Conservation (phyloP, 2,329 filamentous ascomycete species). For the Colletotrichum musae region DNA sequence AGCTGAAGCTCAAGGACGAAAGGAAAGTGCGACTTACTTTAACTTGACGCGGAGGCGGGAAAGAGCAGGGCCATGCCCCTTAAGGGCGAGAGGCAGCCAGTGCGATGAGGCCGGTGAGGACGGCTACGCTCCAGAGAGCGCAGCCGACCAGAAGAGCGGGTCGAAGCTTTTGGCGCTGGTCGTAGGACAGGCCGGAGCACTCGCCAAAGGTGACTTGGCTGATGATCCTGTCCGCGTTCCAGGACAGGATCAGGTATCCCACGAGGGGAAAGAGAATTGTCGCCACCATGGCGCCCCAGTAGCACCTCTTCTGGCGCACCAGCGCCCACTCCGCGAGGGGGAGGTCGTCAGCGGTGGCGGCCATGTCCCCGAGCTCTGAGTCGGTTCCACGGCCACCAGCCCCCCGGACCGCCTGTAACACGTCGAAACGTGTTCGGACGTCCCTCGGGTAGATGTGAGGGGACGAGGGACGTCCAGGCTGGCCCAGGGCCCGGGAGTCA, state of each 20-base stretch:
- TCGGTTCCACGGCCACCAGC: slow-evolving; percentile 34
- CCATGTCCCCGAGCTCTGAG: slow-evolving; percentile 37
- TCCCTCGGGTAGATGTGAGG: slow-evolving; percentile 22
- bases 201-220: slow-evolving; percentile 27
- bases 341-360: slow-evolving; percentile 14
- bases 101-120: slow-evolving; percentile 13
- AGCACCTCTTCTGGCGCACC: slow-evolving; percentile 27
- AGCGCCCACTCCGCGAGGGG: slow-evolving; percentile 21
- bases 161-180: slow-evolving; percentile 33
- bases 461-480: slow-evolving; percentile 18
- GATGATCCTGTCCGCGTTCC: slow-evolving; percentile 13
- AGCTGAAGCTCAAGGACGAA: background rate
- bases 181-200: slow-evolving; percentile 35
- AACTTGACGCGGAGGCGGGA: background rate
- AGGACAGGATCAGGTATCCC: slow-evolving; percentile 16
- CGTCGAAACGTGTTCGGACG: slow-evolving; percentile 19
- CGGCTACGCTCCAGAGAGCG: slow-evolving; percentile 24
- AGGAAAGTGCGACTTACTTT: slow-evolving; percentile 22
- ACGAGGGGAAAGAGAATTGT: slow-evolving; percentile 20
- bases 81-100: slow-evolving; percentile 18
- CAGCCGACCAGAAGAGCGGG: slow-evolving; percentile 29
- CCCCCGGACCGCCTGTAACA: slow-evolving; percentile 21
- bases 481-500: slow-evolving; percentile 21
- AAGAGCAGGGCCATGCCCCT: background rate
- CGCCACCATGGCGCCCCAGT: slow-evolving; percentile 13